phyloP scores from a whole-genome alignment of 768 basidiomycete genomes.

The Mycena indigotica region DNA sequence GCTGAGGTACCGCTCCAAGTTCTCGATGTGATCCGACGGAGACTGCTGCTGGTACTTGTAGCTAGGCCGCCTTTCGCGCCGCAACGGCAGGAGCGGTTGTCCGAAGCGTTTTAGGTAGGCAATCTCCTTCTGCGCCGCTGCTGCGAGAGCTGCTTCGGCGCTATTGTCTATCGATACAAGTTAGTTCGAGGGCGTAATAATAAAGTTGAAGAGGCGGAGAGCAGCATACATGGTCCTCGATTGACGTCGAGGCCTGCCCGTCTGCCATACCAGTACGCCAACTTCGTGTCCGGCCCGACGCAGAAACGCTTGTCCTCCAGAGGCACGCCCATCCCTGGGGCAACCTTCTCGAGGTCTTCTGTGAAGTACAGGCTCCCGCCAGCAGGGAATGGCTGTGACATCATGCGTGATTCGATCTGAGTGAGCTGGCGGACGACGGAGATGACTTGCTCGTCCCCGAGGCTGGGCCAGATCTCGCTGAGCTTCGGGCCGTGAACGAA shows the following conservation, averaged over 20 bases:
- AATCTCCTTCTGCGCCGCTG: slow-evolving; percentile 48
- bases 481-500: slow-evolving; percentile 42
- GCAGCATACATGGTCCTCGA: slow-evolving; percentile 53
- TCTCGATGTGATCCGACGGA: slow-evolving; percentile 48
- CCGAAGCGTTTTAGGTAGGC: slow-evolving; percentile 53
- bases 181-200: slow-evolving; percentile 32
- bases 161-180: slow-evolving; percentile 42
- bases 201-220: too few species aligned
- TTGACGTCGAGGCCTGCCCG: slow-evolving; percentile 51
- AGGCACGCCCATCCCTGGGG: slow-evolving; percentile 36
- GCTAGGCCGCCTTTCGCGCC: slow-evolving; percentile 41
- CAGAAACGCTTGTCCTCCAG: slow-evolving; percentile 45
- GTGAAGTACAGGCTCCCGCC: slow-evolving; percentile 54
- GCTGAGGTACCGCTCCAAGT: slow-evolving; percentile 49
- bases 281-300: slow-evolving; percentile 46
- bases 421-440: slow-evolving; percentile 48
- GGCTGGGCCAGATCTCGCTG: slow-evolving; percentile 42
- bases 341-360: slow-evolving; percentile 45
- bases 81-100: slow-evolving; percentile 47
- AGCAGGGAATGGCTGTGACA: slow-evolving; percentile 50
- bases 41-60: slow-evolving; percentile 49
- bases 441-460: slow-evolving; percentile 40
- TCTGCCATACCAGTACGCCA: slow-evolving; percentile 52
- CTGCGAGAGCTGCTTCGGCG: slow-evolving; percentile 43
- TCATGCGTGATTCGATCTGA: slow-evolving; percentile 50